These are phyloP conservation scores for Neonectria sp. DNA, from an alignment of 2,329 filamentous ascomycete species.

Conservation along the genomic window DNA sequence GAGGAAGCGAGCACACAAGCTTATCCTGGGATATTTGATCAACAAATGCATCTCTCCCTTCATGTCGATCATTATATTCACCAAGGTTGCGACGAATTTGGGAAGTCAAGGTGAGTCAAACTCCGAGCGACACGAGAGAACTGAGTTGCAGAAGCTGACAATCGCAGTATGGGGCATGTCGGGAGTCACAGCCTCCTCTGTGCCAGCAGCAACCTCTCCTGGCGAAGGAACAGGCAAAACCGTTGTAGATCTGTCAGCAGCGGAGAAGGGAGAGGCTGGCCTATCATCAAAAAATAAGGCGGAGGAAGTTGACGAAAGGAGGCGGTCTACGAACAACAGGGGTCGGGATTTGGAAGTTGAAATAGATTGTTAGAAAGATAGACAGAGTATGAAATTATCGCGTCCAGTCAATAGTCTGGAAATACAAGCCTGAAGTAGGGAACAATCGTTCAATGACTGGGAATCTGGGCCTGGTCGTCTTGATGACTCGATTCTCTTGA, in stretches of 20 bases:
- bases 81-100: constrained; percentile 41
- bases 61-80: constrained; percentile 44
- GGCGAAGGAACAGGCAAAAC: background rate
- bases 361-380: background rate
- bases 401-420: background rate
- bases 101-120: constrained; percentile 38
- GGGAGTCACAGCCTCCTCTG: constrained; percentile 41
- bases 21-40: too few relatives aligned
- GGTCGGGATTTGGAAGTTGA: background rate
- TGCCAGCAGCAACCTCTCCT: constrained; percentile 8
- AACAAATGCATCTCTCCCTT: constrained; percentile 41
- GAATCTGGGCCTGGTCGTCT: background rate
- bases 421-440: background rate
- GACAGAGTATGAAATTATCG: background rate
- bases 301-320: background rate
- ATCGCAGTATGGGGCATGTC: constrained; percentile 40
- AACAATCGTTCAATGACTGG: too few relatives aligned
- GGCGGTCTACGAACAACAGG: background rate
- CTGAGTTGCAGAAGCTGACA: background rate
- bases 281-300: background rate
- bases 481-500: background rate
- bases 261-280: constrained; percentile 28
- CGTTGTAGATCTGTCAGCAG: constrained; percentile 20
- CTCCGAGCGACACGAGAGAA: too few relatives aligned
- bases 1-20: too few relatives aligned